Evolutionary conservation across 306 rosid species (phyloP), one percentile per base, ranked within the genome.

Genomic region (Acacia confusa): DNA sequence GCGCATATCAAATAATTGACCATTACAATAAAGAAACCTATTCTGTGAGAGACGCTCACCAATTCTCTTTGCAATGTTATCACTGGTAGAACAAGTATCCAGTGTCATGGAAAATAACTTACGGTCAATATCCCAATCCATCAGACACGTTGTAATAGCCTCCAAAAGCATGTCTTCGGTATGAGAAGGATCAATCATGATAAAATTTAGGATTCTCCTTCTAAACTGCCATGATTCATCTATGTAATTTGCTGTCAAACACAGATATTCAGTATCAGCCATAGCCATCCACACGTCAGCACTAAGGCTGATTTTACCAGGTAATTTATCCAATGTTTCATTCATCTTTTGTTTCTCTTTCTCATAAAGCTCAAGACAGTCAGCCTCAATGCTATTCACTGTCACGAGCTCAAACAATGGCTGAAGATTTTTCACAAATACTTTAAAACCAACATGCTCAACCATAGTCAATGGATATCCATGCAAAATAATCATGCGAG

Each of bases 41-140:
- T 96, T 94, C 86, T 96, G 95, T 34, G 94, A 87, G 70, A 94
- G 90, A 79, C 97, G 89, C 47, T 89, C 98, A 70, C 91, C 87
- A 58, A 96, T 91, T 88, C 82, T 88, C 24, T 68, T 48, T 14
- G 90, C 86, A 36, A 94, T 86, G 80, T 82, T 89, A 80, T 96
- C 97, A 77, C 88, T 86, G 70, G 91, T 78, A 70, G 99, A 88
- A 78, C 79, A 86, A 82, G 86, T 86, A 86, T 96, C 97, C 87
- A 94, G 86, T 60, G 93, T 91, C 93, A 92, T 88, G 78, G 98
- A 93, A 79, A 92, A 94, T 83, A 94, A 84, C 76, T 96, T 96
- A 0, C 99, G 94, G 74, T 96, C 98, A 72, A 94, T 91, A 88
- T 96, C 99, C 99, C 99, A 96, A 76, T 94, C 98, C 94, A 94